Conservation (phyloP, 176 grass and related monocot genomes). For the Phoenix dactylifera region DNA sequence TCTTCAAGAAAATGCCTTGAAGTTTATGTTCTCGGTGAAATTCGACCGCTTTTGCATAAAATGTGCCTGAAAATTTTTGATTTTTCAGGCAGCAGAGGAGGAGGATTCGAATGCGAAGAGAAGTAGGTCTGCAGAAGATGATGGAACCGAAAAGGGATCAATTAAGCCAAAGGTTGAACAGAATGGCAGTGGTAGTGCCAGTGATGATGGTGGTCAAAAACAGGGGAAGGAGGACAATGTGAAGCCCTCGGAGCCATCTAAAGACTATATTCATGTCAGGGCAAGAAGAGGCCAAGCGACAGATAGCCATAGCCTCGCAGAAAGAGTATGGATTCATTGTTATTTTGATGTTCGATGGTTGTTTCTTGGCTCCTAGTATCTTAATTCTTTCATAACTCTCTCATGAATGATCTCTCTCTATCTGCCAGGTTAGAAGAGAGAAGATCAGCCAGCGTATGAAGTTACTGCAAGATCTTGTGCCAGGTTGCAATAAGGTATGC, state of each 20-base stretch:
- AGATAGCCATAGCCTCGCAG: slow-evolving; percentile 94
- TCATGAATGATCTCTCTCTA: neutral
- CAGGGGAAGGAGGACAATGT: slow-evolving; percentile 48
- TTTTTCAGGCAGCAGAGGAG: slow-evolving; percentile 31
- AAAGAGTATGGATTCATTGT: slow-evolving; percentile 56
- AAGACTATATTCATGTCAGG: slow-evolving; percentile 96
- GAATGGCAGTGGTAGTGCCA: slow-evolving; percentile 46
- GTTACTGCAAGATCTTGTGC: slow-evolving; percentile 95
- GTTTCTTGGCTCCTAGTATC: no score
- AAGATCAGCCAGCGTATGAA: slow-evolving; percentile 99
- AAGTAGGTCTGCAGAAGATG: slow-evolving; percentile 48
- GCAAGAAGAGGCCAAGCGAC: slow-evolving; percentile 92
- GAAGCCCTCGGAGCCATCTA: slow-evolving; percentile 45
- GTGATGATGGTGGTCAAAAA: slow-evolving; percentile 46
- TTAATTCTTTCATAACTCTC: neutral
- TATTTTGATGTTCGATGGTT: neutral
- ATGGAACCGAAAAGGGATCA: slow-evolving; percentile 43
- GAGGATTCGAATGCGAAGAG: slow-evolving; percentile 49
- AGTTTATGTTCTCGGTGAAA: no score
- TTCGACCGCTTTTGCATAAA: no score
- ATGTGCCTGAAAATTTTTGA: no score
- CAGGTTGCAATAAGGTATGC: slow-evolving; percentile 93
- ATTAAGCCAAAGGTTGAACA: slow-evolving; percentile 60
- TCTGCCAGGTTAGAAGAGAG: slow-evolving; percentile 78
- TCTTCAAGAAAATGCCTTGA: no score